Evolutionary conservation across 345 rosid genomes (phyloP).

Genomic region (Odontarrhena argentea): DNA sequence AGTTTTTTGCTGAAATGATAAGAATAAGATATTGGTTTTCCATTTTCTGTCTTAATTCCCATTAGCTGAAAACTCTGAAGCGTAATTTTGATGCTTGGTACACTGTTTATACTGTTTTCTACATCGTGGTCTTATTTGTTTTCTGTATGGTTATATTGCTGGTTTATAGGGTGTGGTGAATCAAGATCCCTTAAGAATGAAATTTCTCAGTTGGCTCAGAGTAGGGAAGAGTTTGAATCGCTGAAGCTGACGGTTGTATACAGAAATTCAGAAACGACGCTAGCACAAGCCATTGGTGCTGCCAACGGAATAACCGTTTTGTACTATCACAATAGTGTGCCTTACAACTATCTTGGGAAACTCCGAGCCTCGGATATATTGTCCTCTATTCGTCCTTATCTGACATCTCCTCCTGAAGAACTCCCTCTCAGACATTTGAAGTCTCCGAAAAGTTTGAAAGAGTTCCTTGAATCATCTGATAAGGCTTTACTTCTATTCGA

Average conservation of each 20-base stretch:
- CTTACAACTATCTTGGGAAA: slow-evolving; percentile 71
- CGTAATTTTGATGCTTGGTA: neutral
- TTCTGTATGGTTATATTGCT: slow-evolving; percentile 8
- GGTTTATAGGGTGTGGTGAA: slow-evolving; percentile 83
- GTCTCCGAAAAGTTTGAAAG: slow-evolving; percentile 52
- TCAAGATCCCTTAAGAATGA: slow-evolving; percentile 74
- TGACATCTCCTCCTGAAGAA: slow-evolving; percentile 52
- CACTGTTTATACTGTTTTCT: neutral
- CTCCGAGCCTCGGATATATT: slow-evolving; percentile 62
- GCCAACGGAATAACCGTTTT: slow-evolving; percentile 51
- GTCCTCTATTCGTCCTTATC: slow-evolving; percentile 53
- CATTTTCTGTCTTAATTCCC: neutral
- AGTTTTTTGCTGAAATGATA: slow-evolving; percentile 1
- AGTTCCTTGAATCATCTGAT: slow-evolving; percentile 76
- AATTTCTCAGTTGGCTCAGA: slow-evolving; percentile 46
- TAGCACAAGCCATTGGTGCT: slow-evolving; percentile 71
- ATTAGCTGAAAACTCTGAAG: neutral
- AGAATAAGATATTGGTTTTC: neutral
- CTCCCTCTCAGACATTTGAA: slow-evolving; percentile 54
- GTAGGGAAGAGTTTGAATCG: slow-evolving; percentile 47
- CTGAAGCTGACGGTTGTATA: slow-evolving; percentile 62
- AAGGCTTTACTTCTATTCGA: slow-evolving; percentile 70
- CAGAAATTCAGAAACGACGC: slow-evolving; percentile 61
- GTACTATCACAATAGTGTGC: slow-evolving; percentile 64
- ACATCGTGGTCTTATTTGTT: neutral